These are phyloP conservation scores for Elongisporangium prolatum DNA, from an alignment of 352 stramenopile species.

Conservation along the genomic window DNA sequence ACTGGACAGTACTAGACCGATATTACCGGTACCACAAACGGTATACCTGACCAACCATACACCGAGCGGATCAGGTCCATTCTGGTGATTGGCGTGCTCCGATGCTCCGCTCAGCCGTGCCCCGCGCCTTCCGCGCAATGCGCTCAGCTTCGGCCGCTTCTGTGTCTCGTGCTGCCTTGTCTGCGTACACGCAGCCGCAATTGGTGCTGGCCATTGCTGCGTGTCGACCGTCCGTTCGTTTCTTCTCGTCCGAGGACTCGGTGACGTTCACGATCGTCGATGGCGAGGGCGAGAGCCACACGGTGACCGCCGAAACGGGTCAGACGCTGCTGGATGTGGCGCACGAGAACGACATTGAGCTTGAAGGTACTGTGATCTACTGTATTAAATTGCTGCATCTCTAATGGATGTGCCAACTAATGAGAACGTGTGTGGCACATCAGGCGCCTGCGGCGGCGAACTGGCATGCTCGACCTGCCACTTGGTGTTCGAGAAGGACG, in stretches of 20 bases:
- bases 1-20: too few species aligned
- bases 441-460: constrained; percentile 89
- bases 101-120: constrained; percentile 1
- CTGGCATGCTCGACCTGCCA: constrained; percentile 94
- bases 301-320: constrained; percentile 68
- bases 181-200: neutral
- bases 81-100: neutral
- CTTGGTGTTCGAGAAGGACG: constrained; percentile 87
- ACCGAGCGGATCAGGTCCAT: neutral
- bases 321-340: constrained; percentile 88
- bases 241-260: constrained; percentile 34
- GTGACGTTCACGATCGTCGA: constrained; percentile 83
- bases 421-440: neutral
- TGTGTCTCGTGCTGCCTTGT: neutral
- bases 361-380: constrained; percentile 65
- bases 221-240: constrained; percentile 15
- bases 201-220: neutral
- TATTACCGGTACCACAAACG: neutral
- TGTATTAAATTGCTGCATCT: neutral
- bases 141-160: neutral
- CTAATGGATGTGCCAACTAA: neutral
- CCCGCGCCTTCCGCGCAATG: neutral
- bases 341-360: constrained; percentile 91
- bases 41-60: neutral
- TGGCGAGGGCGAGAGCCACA: constrained; percentile 59